Evolutionary conservation across 2,329 filamentous ascomycete genomes (phyloP).

Genomic region (Monascus ruber): DNA sequence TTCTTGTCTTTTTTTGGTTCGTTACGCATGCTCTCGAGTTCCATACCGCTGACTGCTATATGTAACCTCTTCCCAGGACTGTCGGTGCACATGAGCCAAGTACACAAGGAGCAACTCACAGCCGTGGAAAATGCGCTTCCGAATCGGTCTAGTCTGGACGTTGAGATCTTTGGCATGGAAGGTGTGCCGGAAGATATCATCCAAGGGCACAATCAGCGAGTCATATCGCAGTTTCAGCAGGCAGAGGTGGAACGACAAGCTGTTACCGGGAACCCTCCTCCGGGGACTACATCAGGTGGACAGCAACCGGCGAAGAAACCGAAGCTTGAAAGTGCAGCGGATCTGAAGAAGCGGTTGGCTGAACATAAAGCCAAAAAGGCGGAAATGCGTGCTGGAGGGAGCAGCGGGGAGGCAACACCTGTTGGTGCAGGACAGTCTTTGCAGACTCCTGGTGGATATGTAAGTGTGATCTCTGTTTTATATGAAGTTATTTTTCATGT

Average conservation of each 20-base stretch:
- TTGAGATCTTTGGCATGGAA: slow-evolving; percentile 98
- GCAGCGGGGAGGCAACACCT: slow-evolving; percentile 49
- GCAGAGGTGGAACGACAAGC: slow-evolving; percentile 72
- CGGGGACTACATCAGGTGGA: slow-evolving; percentile 43
- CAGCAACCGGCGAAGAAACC: slow-evolving; percentile 46
- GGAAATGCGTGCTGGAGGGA: slow-evolving; percentile 45
- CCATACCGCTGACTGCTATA: no score
- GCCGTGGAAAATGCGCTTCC: slow-evolving; percentile 86
- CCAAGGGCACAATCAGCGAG: slow-evolving; percentile 72
- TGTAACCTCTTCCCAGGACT: slow-evolving; percentile 49
- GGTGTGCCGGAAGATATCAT: slow-evolving; percentile 81
- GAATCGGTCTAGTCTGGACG: slow-evolving; percentile 71
- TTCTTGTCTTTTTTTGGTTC: background rate
- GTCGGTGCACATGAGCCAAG: slow-evolving; percentile 93
- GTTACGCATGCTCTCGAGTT: background rate
- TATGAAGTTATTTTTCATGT: background rate
- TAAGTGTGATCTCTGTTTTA: slow-evolving; percentile 37
- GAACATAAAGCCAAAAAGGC: slow-evolving; percentile 61
- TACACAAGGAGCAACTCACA: slow-evolving; percentile 85
- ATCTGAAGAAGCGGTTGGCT: slow-evolving; percentile 68
- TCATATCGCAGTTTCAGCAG: slow-evolving; percentile 75
- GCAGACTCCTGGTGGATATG: slow-evolving; percentile 45
- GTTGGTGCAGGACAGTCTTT: slow-evolving; percentile 36
- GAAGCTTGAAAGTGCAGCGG: slow-evolving; percentile 61
- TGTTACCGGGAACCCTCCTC: slow-evolving; percentile 70